Evolutionary conservation across 2,329 filamentous ascomycete species (phyloP), one percentile per base, ranked within the genome.

Genomic region (Chrysosporium keratinophilum): DNA sequence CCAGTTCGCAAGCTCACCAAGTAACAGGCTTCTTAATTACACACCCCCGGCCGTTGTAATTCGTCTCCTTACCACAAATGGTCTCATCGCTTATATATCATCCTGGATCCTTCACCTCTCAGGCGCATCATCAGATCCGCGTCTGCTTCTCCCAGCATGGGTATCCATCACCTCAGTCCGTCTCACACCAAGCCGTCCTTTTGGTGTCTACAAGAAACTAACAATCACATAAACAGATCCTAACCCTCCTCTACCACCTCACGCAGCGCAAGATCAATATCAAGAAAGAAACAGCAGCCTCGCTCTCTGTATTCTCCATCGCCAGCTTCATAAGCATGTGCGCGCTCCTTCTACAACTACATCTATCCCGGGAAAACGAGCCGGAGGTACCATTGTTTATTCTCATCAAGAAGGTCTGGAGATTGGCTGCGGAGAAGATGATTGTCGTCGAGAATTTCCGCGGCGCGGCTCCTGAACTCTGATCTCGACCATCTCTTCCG

Each of bases 181-280:
- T 66, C 50, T 47, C 28, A 11, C 10, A 1, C 23, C 14, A 15
- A 10, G 20, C 31, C n/a, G 2, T 54, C 44, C 45, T 23, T 34
- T 28, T 33, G 3, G 7, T n/a, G 10, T 47, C 15, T 50, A n/a
- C 15, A 34, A 45, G 9, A 31, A 31, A 34, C 33, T 43, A 43
- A 20, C 47, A 17, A 42, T 11, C 23, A 15, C 23, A 3, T 15
- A 42, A 54, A n/a, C 61, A 85, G 82, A 85, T 82, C 41, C 72
- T 89, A 40, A 88, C 86, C 1, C 77, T 84, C 52, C 77, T 84
- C 60, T 89, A 90, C 69, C 85, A 89, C 66, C 75, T 85, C 57
- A 87, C 84, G 12, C 84, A 89, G 68, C 83, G 85, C 61, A 85
- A 85, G 64, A 85, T 88, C 65, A 87, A 83, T 63, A 89, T 89